Evolutionary conservation across 208 protist genomes (phyloP).

Genomic region (Trypanosoma scelopori): DNA sequence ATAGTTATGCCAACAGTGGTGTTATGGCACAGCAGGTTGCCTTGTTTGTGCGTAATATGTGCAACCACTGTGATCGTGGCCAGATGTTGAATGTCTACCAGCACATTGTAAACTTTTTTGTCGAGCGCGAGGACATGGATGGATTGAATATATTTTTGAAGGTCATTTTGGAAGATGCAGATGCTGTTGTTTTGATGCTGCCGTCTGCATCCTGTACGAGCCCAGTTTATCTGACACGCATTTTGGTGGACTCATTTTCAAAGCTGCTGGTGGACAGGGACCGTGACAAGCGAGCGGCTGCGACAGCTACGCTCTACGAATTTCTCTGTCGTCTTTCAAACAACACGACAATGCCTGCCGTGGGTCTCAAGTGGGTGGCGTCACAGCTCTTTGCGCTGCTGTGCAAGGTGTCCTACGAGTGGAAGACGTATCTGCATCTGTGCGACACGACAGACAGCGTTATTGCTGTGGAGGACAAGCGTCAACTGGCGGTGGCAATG

Average conservation of each 20-base stretch:
- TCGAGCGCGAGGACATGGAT: constrained; percentile 50
- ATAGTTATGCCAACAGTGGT: constrained; percentile 35
- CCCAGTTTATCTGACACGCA: constrained; percentile 71
- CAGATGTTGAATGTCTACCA: constrained; percentile 57
- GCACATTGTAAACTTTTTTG: constrained; percentile 56
- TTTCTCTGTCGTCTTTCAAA: constrained; percentile 70
- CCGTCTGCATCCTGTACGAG: constrained; percentile 38
- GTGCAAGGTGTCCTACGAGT: constrained; percentile 46
- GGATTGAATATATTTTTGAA: constrained; percentile 65
- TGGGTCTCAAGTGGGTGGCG: constrained; percentile 58
- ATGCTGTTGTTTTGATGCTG: constrained; percentile 62
- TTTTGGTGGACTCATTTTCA: constrained; percentile 61
- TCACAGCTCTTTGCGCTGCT: constrained; percentile 73
- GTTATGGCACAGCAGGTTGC: constrained; percentile 59
- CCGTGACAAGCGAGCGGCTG: constrained; percentile 45
- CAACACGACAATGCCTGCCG: constrained; percentile 53
- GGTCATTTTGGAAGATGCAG: constrained; percentile 68
- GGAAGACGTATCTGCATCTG: constrained; percentile 57
- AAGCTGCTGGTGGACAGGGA: constrained; percentile 56
- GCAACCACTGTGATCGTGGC: constrained; percentile 76
- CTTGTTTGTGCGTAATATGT: constrained; percentile 70
- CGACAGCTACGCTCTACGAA: constrained; percentile 58
- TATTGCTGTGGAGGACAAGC: constrained; percentile 51
- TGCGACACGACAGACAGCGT: constrained; percentile 47
- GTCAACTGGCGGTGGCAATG: constrained; percentile 55